These are phyloP conservation scores for Medicago arabica DNA, from an alignment of 306 rosid genomes.

Conservation along the genomic window DNA sequence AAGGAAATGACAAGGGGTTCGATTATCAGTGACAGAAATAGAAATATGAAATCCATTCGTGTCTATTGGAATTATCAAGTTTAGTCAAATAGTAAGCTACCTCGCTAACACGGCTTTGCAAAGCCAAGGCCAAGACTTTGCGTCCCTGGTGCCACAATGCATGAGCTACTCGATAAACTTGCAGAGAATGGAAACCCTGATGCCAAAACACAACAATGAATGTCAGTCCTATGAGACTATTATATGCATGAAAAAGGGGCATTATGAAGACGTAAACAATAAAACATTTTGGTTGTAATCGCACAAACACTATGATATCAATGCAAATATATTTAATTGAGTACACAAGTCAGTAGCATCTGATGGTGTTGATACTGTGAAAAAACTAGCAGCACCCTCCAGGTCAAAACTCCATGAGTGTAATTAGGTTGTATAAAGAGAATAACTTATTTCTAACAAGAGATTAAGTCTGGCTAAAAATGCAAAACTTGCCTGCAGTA, in stretches of 20 bases:
- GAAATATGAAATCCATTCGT: constrained; percentile 23
- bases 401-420: neutral
- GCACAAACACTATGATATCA: constrained; percentile 13
- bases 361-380: constrained; percentile 6
- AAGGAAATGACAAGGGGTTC: constrained; percentile 36
- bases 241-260: constrained; percentile 14
- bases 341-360: neutral
- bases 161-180: constrained; percentile 85
- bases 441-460: neutral
- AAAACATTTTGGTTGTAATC: constrained; percentile 1
- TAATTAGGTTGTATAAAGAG: constrained; percentile 12
- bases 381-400: constrained; percentile 7
- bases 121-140: constrained; percentile 77
- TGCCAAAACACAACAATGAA: constrained; percentile 32
- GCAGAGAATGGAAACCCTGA: constrained; percentile 93
- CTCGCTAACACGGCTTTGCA: constrained; percentile 93
- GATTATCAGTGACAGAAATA: constrained; percentile 33
- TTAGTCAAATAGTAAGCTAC: constrained; percentile 52
- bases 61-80: constrained; percentile 2
- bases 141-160: constrained; percentile 83
- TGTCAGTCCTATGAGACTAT: constrained; percentile 26
- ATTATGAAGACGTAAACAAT: neutral
- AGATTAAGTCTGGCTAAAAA: no score
- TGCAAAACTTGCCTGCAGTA: no score
- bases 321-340: constrained; percentile 20